These are phyloP conservation scores for Graphilbum ipis-grandicollis DNA, from an alignment of 2,329 filamentous ascomycete species.

Conservation along the genomic window DNA sequence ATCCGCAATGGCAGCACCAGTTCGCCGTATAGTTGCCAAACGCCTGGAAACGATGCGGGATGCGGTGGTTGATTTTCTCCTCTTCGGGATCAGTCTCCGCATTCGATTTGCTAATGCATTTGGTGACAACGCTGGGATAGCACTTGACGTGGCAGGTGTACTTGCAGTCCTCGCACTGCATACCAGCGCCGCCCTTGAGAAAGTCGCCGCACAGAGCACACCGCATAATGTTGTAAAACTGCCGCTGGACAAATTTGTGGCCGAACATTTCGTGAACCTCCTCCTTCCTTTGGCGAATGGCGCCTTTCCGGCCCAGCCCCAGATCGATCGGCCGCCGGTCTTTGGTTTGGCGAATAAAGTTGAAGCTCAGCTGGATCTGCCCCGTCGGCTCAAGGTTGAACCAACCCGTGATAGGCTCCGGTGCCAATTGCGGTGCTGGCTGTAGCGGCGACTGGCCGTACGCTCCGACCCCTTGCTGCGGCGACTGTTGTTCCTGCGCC, in stretches of 20 bases:
- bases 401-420: constrained; percentile 71
- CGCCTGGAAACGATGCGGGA: constrained; percentile 91
- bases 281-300: constrained; percentile 93
- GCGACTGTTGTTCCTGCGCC: constrained; percentile 11
- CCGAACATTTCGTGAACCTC: constrained; percentile 97
- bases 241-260: constrained; percentile 96
- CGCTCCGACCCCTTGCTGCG: constrained; percentile 7
- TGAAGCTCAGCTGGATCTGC: constrained; percentile 77
- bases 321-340: constrained; percentile 71
- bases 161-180: constrained; percentile 99
- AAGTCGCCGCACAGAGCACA: constrained; percentile 96
- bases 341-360: constrained; percentile 80
- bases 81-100: constrained; percentile 96
- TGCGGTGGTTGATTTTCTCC: constrained; percentile 98
- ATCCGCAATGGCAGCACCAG: constrained; percentile 98
- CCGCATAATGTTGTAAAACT: constrained; percentile 99
- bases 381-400: constrained; percentile 93
- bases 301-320: constrained; percentile 85
- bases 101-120: constrained; percentile 99
- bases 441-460: constrained; percentile 10
- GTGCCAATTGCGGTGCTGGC: constrained; percentile 28
- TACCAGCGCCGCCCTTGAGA: constrained; percentile 93
- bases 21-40: constrained; percentile 97
- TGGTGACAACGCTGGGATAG: constrained; percentile 90
- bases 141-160: constrained; percentile 98